These are phyloP conservation scores for Incumbomyces lentus DNA, from an alignment of 2,329 filamentous ascomycete species.

Conservation along the genomic window DNA sequence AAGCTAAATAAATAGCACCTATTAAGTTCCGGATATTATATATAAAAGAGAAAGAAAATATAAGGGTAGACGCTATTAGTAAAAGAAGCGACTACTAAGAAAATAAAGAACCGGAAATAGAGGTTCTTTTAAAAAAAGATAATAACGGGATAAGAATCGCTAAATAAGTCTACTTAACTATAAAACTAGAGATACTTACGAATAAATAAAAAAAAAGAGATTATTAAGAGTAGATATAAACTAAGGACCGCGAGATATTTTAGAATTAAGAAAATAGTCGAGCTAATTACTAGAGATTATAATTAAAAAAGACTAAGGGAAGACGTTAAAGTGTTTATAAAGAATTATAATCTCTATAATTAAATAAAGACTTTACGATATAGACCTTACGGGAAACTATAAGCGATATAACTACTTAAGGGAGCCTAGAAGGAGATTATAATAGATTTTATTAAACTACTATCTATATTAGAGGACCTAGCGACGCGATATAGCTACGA, in stretches of 20 bases:
- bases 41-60: constrained; percentile 8
- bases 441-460: too few relatives aligned
- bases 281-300: constrained; percentile 7
- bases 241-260: background rate
- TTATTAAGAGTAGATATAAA: constrained; percentile 8
- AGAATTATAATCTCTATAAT: constrained; percentile 8
- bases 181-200: background rate
- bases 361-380: constrained; percentile 8
- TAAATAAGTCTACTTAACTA: background rate
- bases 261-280: too few relatives aligned
- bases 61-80: constrained; percentile 13
- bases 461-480: too few relatives aligned
- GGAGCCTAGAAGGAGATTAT: too few relatives aligned
- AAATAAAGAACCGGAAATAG: background rate
- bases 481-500: too few relatives aligned
- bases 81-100: constrained; percentile 10
- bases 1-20: constrained; percentile 4
- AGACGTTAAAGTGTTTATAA: constrained; percentile 9
- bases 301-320: constrained; percentile 6
- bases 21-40: constrained; percentile 13
- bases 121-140: constrained; percentile 5
- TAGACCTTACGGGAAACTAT: constrained; percentile 9
- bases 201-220: constrained; percentile 6
- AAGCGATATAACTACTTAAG: constrained; percentile 10
- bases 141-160: too few relatives aligned